Conservation (phyloP, 345 rosid genomes). For the Syzygium aqueum region DNA sequence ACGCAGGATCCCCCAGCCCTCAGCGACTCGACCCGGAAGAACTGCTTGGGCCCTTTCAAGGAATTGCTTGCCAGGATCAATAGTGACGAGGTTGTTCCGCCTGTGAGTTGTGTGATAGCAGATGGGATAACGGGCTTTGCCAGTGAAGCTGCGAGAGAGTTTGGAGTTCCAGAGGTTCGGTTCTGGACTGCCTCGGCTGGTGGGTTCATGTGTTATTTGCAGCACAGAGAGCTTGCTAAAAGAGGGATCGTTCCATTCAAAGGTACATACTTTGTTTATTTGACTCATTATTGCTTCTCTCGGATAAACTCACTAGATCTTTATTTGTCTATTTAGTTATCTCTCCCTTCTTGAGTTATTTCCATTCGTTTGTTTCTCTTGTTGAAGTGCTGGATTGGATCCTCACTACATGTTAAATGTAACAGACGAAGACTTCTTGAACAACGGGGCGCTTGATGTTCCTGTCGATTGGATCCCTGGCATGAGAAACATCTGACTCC, state of each 20-base stretch:
- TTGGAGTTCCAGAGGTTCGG: slow-evolving; percentile 14
- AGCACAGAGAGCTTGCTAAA: slow-evolving; percentile 10
- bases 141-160: slow-evolving; percentile 11
- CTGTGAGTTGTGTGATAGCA: slow-evolving; percentile 19
- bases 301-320: neutral
- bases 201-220: slow-evolving; percentile 21
- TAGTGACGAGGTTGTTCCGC: neutral
- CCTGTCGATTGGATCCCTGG: slow-evolving; percentile 33
- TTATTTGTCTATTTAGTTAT: neutral
- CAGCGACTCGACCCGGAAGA: neutral
- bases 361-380: neutral
- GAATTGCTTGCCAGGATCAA: slow-evolving; percentile 10
- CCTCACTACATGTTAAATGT: neutral
- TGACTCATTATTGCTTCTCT: neutral
- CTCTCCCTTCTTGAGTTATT: neutral
- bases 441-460: slow-evolving; percentile 16
- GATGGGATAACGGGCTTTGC: slow-evolving; percentile 16
- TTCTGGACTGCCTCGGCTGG: slow-evolving; percentile 27
- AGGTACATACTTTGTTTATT: slow-evolving; percentile 3
- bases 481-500: slow-evolving; percentile 18
- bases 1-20: slow-evolving; percentile 1
- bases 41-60: slow-evolving; percentile 12
- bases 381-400: neutral
- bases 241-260: slow-evolving; percentile 23
- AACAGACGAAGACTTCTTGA: slow-evolving; percentile 20